phyloP scores from a whole-genome alignment of 208 protist genomes.

The Crithidia brevicula region DNA sequence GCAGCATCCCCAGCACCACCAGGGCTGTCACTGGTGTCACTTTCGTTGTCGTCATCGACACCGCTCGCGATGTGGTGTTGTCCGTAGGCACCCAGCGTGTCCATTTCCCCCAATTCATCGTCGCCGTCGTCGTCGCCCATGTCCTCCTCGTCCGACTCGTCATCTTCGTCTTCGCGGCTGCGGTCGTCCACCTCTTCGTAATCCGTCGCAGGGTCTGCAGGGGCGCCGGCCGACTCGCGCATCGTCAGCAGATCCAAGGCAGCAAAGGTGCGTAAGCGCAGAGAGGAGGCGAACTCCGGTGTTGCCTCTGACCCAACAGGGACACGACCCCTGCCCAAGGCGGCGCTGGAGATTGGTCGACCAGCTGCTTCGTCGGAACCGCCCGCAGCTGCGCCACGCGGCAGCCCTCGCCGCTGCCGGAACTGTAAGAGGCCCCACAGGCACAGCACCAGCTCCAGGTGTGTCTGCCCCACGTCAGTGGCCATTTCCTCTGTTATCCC shows the following conservation, averaged over 20 bases:
- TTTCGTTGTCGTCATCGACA: conserved; percentile 38
- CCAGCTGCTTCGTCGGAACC: neutral
- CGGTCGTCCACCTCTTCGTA: conserved; percentile 31
- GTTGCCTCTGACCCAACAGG: conserved; percentile 5
- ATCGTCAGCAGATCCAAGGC: conserved; percentile 13
- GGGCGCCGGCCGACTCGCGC: conserved; percentile 5
- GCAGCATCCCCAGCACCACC: neutral
- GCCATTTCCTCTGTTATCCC: conserved; percentile 36
- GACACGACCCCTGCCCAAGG: conserved; percentile 2
- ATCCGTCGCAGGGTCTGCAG: conserved; percentile 7
- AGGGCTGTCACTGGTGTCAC: conserved; percentile 33
- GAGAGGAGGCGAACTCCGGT: conserved; percentile 13
- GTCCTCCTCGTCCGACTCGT: conserved; percentile 29
- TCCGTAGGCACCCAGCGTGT: conserved; percentile 3
- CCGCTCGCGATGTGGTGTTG: neutral
- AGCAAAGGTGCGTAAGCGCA: conserved; percentile 20
- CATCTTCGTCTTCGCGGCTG: conserved; percentile 21
- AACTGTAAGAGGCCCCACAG: conserved; percentile 34
- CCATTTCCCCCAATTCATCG: conserved; percentile 11
- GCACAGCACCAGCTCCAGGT: conserved; percentile 35
- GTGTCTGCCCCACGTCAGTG: conserved; percentile 21
- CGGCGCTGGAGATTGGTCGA: conserved; percentile 7
- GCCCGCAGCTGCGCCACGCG: conserved; percentile 3
- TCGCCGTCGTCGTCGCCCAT: conserved; percentile 26
- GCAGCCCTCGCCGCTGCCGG: conserved; percentile 28